Percentiles rank a stretch among this genome's conserved stretches.
phyloP scores from a whole-genome alignment of 2,329 filamentous ascomycete genomes.

The Coniochaeta ligniaria region DNA sequence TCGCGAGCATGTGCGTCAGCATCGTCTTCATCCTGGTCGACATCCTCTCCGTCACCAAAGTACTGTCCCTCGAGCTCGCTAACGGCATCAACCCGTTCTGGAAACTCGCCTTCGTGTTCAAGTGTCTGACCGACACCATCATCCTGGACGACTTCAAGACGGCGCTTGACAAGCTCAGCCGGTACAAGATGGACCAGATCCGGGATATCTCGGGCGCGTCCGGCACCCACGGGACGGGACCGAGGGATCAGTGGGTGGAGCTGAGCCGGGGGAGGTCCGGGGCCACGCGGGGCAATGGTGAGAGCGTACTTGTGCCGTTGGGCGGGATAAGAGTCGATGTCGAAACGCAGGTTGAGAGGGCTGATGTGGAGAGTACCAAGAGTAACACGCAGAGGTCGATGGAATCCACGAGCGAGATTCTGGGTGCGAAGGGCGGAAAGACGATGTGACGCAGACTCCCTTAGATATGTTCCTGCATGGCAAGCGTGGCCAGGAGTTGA shows the following conservation, averaged over 20 bases:
- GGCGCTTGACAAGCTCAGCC: conserved; percentile 28
- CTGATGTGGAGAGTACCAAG: not conserved
- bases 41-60: conserved; percentile 49
- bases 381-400: not conserved
- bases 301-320: not conserved
- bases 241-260: not conserved
- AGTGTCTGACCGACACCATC: conserved; percentile 60
- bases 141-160: conserved; percentile 65
- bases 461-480: not conserved
- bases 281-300: not conserved
- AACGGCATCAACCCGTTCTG: conserved; percentile 58
- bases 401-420: not conserved
- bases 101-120: conserved; percentile 56
- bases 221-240: not conserved
- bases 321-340: not conserved
- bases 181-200: conserved; percentile 5
- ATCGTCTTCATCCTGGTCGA: conserved; percentile 56
- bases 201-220: not conserved
- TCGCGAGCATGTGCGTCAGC: conserved; percentile 52
- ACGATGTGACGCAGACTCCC: not conserved
- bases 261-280: not conserved
- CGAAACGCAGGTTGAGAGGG: not conserved
- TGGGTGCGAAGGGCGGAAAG: not conserved
- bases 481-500: not conserved
- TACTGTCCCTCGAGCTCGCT: conserved; percentile 32